A percentile compares a stretch with the other conserved stretches of the same genome.
Evolutionary conservation across 1,139 yeast genomes (phyloP).

Genomic region (Zygosaccharomyces sapae): DNA sequence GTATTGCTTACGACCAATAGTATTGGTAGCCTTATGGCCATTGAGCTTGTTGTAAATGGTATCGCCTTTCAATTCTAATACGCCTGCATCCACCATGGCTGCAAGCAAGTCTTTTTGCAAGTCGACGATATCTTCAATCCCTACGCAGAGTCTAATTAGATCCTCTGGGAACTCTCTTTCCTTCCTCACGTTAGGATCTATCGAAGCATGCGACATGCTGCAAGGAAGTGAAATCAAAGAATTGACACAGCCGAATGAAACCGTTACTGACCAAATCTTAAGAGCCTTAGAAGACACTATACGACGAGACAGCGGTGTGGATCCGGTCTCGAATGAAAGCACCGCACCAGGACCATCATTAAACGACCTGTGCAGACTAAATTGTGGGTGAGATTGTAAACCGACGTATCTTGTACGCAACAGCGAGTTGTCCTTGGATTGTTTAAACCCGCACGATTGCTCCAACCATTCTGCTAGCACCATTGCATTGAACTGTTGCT

Average conservation of each 20-base stretch:
- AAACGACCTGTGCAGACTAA: slow-evolving; percentile 70
- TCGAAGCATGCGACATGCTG: slow-evolving; percentile 94
- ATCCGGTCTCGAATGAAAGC: slow-evolving; percentile 81
- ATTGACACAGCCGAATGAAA: slow-evolving; percentile 91
- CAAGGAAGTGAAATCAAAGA: slow-evolving; percentile 90
- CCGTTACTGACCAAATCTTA: slow-evolving; percentile 81
- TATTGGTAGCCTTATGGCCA: slow-evolving; percentile 22
- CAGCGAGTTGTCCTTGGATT: slow-evolving; percentile 11
- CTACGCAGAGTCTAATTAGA: slow-evolving; percentile 79
- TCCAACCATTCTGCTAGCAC: slow-evolving; percentile 71
- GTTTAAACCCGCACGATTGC: slow-evolving; percentile 49
- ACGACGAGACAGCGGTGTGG: slow-evolving; percentile 58
- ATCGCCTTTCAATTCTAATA: slow-evolving; percentile 30
- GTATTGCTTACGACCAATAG: slow-evolving; percentile 16
- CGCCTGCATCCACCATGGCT: slow-evolving; percentile 64
- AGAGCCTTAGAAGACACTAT: slow-evolving; percentile 62
- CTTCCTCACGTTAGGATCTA: slow-evolving; percentile 78
- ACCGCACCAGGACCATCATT: slow-evolving; percentile 89
- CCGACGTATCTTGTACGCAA: slow-evolving; percentile 80
- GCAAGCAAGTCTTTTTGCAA: slow-evolving; percentile 67
- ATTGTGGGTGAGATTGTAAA: slow-evolving; percentile 72
- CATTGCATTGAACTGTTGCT: slow-evolving; percentile 78
- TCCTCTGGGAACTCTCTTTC: slow-evolving; percentile 92
- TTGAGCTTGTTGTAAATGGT: slow-evolving; percentile 25
- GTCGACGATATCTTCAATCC: slow-evolving; percentile 50